Conservation (phyloP, 2,329 filamentous ascomycete species). For the Pyrenophora tritici-repentis region DNA sequence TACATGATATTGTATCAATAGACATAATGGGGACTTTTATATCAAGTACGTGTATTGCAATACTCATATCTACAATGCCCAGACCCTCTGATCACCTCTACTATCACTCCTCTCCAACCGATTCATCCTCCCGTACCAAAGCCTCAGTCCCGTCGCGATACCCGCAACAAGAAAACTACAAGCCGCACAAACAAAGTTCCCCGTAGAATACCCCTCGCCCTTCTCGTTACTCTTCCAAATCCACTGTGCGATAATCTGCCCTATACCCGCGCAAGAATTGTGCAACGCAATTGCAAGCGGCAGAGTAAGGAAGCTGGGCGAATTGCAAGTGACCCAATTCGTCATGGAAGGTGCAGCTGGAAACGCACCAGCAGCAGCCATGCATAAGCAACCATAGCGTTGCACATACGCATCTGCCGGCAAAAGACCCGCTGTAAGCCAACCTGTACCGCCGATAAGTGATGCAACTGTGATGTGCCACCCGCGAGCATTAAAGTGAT, state of each 20-base stretch:
- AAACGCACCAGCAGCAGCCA: slow-evolving; percentile 7
- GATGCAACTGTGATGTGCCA: slow-evolving; percentile 8
- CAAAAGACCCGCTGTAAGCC: slow-evolving; percentile 6
- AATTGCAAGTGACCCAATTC: slow-evolving; percentile 7
- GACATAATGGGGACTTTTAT: not conserved
- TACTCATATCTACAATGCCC: not conserved
- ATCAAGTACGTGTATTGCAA: not conserved
- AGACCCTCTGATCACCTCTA: slow-evolving; percentile 1
- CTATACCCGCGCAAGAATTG: slow-evolving; percentile 2
- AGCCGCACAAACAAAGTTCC: not conserved
- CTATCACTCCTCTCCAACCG: slow-evolving; percentile 4
- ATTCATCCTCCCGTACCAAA: slow-evolving; percentile 6
- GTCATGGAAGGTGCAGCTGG: slow-evolving; percentile 9
- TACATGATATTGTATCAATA: too few relatives aligned
- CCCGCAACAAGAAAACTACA: slow-evolving; percentile 4
- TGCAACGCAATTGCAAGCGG: slow-evolving; percentile 5
- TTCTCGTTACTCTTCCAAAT: slow-evolving; percentile 3
- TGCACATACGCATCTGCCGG: slow-evolving; percentile 6
- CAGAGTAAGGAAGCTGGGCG: slow-evolving; percentile 6
- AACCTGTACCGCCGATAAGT: not conserved
- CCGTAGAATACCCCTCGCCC: not conserved
- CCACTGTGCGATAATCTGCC: slow-evolving; percentile 4
- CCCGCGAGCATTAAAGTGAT: slow-evolving; percentile 20
- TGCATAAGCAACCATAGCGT: slow-evolving; percentile 4
- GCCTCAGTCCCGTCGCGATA: slow-evolving; percentile 1